Evolutionary conservation across 208 protist genomes (phyloP).

Genomic region (Phytomonas sp.): DNA sequence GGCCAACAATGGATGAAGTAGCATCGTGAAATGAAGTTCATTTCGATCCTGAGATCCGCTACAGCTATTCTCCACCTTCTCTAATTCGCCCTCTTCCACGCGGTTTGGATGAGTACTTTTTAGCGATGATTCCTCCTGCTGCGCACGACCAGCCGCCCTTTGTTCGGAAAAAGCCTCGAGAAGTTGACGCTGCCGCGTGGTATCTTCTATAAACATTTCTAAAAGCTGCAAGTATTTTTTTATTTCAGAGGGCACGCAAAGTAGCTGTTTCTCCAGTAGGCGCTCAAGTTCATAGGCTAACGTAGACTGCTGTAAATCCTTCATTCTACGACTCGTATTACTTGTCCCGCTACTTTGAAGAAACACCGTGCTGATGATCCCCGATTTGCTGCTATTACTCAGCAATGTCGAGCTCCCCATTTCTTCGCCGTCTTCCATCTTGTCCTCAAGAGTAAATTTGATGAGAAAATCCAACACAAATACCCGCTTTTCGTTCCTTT

Average conservation of each 20-base stretch:
- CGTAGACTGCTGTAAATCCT: slow-evolving; percentile 7
- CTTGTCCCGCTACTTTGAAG: not conserved
- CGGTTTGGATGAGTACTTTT: not conserved
- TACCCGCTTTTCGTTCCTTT: too few species aligned
- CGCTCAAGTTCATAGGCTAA: slow-evolving; percentile 31
- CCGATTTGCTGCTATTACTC: not conserved
- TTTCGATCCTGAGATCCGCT: slow-evolving; percentile 6
- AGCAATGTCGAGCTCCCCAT: too few species aligned
- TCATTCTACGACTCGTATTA: slow-evolving; percentile 11
- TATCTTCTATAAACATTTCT: slow-evolving; percentile 27
- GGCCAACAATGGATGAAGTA: slow-evolving; percentile 27
- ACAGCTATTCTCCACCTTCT: not conserved
- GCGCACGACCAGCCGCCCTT: not conserved
- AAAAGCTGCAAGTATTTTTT: slow-evolving; percentile 33
- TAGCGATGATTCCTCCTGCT: slow-evolving; percentile 1
- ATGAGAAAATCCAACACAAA: too few species aligned
- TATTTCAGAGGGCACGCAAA: slow-evolving; percentile 59
- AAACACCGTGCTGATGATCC: not conserved
- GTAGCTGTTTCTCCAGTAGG: slow-evolving; percentile 35
- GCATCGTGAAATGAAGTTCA: not conserved
- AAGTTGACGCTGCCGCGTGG: slow-evolving; percentile 35
- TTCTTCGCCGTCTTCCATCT: too few species aligned
- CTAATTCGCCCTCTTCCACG: not conserved
- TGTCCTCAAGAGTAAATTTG: too few species aligned
- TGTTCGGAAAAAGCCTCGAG: slow-evolving; percentile 36